Evolutionary conservation across 2,329 filamentous ascomycete genomes (phyloP).

Genomic region (Dendryphion nanum): DNA sequence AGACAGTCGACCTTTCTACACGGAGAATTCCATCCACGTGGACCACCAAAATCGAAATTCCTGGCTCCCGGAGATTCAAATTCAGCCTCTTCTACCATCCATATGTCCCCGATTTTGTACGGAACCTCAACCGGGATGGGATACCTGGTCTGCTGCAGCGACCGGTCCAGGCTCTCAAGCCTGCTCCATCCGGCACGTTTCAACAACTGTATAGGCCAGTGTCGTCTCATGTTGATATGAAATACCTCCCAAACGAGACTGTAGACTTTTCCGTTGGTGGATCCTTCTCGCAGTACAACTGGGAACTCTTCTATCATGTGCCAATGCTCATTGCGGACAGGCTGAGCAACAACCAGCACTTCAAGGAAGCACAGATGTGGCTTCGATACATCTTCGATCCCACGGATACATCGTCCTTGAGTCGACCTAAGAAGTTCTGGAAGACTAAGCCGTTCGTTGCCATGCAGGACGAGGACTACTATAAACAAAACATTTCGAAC

Average conservation of each 20-base stretch:
- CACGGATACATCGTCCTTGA: background rate
- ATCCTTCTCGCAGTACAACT: background rate
- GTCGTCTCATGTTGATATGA: background rate
- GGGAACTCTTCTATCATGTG: slow-evolving; percentile 1
- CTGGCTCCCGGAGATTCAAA: too few relatives aligned
- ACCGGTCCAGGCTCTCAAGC: background rate
- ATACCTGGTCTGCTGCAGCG: background rate
- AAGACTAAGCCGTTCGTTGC: background rate
- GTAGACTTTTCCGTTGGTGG: background rate
- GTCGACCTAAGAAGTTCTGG: background rate
- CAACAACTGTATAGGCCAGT: background rate
- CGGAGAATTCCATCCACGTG: too few relatives aligned
- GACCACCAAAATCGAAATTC: too few relatives aligned
- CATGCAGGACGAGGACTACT: background rate
- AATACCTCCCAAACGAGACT: background rate
- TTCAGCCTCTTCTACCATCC: background rate
- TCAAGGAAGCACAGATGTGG: slow-evolving; percentile 1
- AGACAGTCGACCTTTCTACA: too few relatives aligned
- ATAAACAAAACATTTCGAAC: background rate
- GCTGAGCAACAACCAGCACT: background rate
- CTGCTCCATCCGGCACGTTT: too few relatives aligned
- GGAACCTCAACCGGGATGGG: background rate
- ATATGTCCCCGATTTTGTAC: background rate
- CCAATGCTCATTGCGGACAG: background rate
- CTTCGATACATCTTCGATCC: background rate